Conservation (phyloP, 2,329 filamentous ascomycete genomes). For the Thielaviopsis euricoi region DNA sequence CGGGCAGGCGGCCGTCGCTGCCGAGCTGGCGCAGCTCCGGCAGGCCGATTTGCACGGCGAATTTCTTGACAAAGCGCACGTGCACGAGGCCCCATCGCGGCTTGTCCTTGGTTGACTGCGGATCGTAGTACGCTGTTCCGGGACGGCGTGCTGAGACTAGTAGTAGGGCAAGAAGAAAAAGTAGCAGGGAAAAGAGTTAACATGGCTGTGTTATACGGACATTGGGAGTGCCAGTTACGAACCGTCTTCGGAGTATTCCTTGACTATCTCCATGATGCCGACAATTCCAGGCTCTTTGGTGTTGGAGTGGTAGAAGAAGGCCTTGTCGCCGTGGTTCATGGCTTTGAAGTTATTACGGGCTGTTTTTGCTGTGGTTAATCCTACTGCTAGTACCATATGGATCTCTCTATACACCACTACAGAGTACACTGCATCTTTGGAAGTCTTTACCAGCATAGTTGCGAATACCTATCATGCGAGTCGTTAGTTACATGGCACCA, state of each 20-base stretch:
- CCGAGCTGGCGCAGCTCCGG: conserved; percentile 53
- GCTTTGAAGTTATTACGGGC: conserved; percentile 79
- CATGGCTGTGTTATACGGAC: too few species aligned
- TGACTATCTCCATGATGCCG: conserved; percentile 76
- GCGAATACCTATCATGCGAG: conserved; percentile 25
- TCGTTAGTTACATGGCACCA: background rate
- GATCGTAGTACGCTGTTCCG: conserved; percentile 60
- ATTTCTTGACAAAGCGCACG: conserved; percentile 74
- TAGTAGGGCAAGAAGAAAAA: background rate
- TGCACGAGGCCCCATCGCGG: conserved; percentile 73
- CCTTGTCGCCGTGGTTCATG: conserved; percentile 83
- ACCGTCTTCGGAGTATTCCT: conserved; percentile 69
- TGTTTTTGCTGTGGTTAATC: too few species aligned
- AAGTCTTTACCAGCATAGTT: conserved; percentile 33
- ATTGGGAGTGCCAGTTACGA: conserved; percentile 18
- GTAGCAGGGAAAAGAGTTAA: background rate
- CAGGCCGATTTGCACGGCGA: conserved; percentile 52
- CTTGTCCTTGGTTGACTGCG: conserved; percentile 42
- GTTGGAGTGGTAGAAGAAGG: conserved; percentile 96
- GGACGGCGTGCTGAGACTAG: conserved; percentile 20
- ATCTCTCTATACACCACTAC: background rate
- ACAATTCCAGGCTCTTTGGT: conserved; percentile 80
- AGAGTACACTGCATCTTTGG: too few species aligned
- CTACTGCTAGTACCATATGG: conserved; percentile 6
- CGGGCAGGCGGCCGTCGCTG: conserved; percentile 39